These are phyloP conservation scores for Trichophyton benhamiae DNA, from an alignment of 2,329 filamentous ascomycete species.

Conservation along the genomic window DNA sequence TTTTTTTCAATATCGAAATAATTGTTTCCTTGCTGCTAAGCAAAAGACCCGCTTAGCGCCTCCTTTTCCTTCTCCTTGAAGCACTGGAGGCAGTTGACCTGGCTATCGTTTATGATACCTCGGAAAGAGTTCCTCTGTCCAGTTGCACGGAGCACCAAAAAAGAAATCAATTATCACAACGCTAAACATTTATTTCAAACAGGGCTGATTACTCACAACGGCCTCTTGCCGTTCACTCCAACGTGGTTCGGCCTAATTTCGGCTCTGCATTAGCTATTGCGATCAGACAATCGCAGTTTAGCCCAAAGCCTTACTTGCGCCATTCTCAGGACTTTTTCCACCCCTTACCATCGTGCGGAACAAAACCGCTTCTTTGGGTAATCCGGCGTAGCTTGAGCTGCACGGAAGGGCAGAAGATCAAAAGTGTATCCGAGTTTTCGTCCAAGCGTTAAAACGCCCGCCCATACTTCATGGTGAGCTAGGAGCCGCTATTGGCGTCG, in stretches of 20 bases:
- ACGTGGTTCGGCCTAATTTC: slow-evolving; percentile 1
- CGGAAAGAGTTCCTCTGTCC: not conserved
- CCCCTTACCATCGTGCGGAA: not conserved
- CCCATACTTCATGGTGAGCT: not conserved
- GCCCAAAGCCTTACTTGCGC: not conserved
- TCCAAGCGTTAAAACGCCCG: not conserved
- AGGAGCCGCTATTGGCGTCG: not conserved
- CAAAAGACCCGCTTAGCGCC: not conserved
- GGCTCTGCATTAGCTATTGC: not conserved
- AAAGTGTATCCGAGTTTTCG: no score
- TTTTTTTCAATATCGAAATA: not conserved
- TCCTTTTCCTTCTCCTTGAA: not conserved
- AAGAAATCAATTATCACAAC: not conserved
- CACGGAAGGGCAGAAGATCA: not conserved
- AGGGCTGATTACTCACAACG: not conserved
- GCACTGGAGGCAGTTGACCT: not conserved
- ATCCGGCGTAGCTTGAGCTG: not conserved
- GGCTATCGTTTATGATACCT: slow-evolving; percentile 1
- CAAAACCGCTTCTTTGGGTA: not conserved
- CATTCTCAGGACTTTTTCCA: not conserved
- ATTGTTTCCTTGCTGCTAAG: not conserved
- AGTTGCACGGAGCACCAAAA: not conserved
- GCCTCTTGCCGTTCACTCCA: not conserved
- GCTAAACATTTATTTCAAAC: not conserved
- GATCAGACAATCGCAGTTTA: not conserved